Evolutionary conservation across 225 moss, liverwort and hornwort genomes (phyloP), one percentile per base, ranked within the genome.

Genomic region (Takakia lepidozioides): DNA sequence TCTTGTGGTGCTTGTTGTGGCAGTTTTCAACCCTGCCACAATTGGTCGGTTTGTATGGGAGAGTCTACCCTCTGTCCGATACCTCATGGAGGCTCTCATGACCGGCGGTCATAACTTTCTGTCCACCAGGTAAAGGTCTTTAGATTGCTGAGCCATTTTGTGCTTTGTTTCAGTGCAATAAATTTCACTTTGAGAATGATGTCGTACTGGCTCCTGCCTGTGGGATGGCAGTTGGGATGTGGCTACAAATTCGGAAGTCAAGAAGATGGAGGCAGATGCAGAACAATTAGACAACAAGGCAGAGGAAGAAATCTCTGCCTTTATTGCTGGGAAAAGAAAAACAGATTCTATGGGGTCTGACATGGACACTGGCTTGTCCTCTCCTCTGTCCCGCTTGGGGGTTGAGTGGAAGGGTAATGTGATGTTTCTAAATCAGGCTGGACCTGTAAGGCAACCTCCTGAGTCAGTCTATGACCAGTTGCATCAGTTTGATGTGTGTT

Each of bases 31-130:
- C 73, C 82, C 87, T 34, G 80, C 68, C 37, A 85, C 98, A 18
- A 91, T 99, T 66, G 98, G 98, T 29, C 75, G 69, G 67, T 85
- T 85, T 67, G 87, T 91, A 18, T 99, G 98, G 98, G 78, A 73
- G 64, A 88, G 64, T 60, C 48, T 82, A 46, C 85, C 91, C 19
- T 83, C 87, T n/a, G 68, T 99, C 25, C 75, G 85, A 66, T 65
- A 55, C 59, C 69, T 91, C 48, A 99, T 99, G 98, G 91, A 99
- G 67, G 73, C 78, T 59, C 85, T 99, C 46, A 78, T 99, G 64
- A 76, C 81, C 21, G 91, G 98, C 69, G 72, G 70, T 53, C 66
- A 69, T 26, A 49, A 49, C 62, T 72, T 83, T 60, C 58, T 56
- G 27, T 70, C 74, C 19, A 73, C 54, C 65, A 77, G 86, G 93